phyloP scores from a whole-genome alignment of 495 filamentous ascomycete genomes.

The Neurospora africana region DNA sequence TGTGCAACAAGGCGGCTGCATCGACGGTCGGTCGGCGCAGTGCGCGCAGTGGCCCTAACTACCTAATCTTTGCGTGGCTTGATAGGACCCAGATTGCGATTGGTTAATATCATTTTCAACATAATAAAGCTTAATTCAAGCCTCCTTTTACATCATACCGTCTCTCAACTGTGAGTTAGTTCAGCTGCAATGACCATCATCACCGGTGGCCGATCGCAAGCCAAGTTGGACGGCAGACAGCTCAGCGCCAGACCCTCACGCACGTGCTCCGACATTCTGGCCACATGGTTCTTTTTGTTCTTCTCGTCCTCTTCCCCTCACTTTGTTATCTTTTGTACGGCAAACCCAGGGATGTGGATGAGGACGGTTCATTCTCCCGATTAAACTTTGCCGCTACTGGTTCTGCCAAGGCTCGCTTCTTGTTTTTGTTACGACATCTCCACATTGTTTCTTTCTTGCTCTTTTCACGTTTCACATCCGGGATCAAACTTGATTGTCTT shows the following conservation, averaged over 20 bases:
- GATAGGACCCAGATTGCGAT: too few species aligned
- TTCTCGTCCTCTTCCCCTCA: background rate
- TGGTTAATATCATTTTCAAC: too few species aligned
- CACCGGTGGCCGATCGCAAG: background rate
- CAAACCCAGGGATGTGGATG: background rate
- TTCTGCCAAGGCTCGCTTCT: background rate
- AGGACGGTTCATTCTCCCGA: background rate
- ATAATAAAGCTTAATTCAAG: background rate
- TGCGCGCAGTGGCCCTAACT: background rate
- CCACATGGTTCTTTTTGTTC: background rate
- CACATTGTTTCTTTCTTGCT: background rate
- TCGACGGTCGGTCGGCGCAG: background rate
- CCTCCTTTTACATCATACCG: background rate
- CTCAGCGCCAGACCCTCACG: background rate
- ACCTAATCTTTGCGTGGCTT: too few species aligned
- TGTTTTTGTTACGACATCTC: background rate
- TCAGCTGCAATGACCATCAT: background rate
- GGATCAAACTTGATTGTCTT: background rate
- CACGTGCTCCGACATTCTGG: background rate
- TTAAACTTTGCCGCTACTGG: background rate
- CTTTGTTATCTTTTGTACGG: background rate
- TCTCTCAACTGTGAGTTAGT: background rate
- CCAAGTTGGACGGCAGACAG: background rate
- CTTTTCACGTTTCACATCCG: background rate
- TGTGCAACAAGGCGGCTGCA: background rate